phyloP scores from a whole-genome alignment of 345 rosid species.

The Noccaea bulbosa region DNA sequence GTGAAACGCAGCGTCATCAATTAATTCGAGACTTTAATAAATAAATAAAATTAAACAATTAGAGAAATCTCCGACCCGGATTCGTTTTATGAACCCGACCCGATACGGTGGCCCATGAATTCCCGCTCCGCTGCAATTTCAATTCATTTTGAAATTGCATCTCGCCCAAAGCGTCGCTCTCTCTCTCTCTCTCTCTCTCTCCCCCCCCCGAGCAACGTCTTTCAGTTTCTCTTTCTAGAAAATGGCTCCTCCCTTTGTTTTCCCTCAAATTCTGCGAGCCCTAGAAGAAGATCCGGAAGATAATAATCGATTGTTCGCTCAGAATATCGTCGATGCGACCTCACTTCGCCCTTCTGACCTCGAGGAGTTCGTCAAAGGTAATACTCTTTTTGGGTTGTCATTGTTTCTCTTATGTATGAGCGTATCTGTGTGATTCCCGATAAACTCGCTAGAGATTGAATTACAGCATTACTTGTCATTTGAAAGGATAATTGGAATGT shows the following conservation, averaged over 20 bases:
- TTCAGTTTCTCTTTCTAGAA: constrained; percentile 34
- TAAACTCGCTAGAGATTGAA: not conserved
- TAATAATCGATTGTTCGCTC: constrained; percentile 59
- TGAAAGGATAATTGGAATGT: not conserved
- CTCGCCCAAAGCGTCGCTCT: constrained; percentile 1
- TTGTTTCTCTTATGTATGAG: not conserved
- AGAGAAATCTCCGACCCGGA: constrained; percentile 22
- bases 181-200: constrained; percentile 22
- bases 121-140: constrained; percentile 42
- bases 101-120: constrained; percentile 13
- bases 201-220: constrained; percentile 23
- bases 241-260: constrained; percentile 84
- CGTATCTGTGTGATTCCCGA: not conserved
- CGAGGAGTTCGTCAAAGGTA: constrained; percentile 95
- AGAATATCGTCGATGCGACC: constrained; percentile 56
- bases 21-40: not conserved
- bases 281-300: constrained; percentile 64
- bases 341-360: constrained; percentile 67
- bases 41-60: not conserved
- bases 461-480: not conserved
- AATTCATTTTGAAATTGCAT: constrained; percentile 38
- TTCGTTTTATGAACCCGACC: constrained; percentile 17
- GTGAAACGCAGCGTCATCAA: constrained; percentile 6
- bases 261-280: constrained; percentile 69
- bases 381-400: not conserved